Conservation (phyloP, 73 alveolate species). For the Paramecium sexaurelia region DNA sequence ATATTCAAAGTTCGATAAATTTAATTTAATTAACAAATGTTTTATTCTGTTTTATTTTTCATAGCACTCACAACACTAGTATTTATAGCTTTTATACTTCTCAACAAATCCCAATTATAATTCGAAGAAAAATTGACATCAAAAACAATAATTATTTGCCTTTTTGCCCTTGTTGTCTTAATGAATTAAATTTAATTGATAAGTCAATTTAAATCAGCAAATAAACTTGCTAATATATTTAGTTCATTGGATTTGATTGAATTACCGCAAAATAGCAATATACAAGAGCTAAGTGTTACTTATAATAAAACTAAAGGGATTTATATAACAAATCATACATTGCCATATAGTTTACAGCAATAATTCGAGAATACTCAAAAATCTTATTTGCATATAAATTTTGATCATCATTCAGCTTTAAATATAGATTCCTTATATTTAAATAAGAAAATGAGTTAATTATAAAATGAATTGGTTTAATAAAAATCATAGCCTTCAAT, state of each 20-base stretch:
- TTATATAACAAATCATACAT: neutral
- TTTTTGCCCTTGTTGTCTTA: neutral
- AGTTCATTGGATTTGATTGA: neutral
- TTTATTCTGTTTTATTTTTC: conserved; percentile 11
- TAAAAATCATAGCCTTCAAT: neutral
- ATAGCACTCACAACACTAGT: neutral
- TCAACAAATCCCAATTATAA: neutral
- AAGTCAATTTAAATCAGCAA: neutral
- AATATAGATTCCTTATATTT: neutral
- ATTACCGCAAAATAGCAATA: neutral
- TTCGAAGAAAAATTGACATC: conserved; percentile 5
- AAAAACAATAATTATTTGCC: neutral
- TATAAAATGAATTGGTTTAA: neutral
- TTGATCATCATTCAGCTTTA: conserved; percentile 19
- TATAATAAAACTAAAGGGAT: conserved; percentile 1
- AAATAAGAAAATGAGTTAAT: neutral
- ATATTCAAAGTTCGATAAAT: neutral
- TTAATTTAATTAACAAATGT: conserved; percentile 1
- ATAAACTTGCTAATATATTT: neutral
- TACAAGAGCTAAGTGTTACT: neutral
- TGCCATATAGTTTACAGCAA: neutral
- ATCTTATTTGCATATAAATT: neutral
- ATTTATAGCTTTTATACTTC: neutral
- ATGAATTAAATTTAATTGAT: neutral
- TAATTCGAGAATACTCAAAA: neutral